Percentiles rank a stretch among this genome's conserved stretches.
Conservation (phyloP, 2,329 filamentous ascomycete genomes). For the Talaromyces albobiverticillius region DNA sequence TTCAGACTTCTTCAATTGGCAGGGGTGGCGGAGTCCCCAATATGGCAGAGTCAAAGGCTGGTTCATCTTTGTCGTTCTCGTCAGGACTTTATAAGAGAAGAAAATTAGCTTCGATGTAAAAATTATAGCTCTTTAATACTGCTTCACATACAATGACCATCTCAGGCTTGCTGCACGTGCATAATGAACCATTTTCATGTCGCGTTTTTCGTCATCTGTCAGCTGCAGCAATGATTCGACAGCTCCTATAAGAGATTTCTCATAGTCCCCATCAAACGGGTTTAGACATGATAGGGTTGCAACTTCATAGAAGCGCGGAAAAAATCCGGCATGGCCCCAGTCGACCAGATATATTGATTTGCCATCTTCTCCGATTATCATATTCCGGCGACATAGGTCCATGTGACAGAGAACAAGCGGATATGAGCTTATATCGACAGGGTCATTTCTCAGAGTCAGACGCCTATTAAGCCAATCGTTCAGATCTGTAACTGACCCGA, state of each 20-base stretch:
- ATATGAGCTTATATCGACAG: slow-evolving; percentile 20
- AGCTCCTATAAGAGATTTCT: slow-evolving; percentile 17
- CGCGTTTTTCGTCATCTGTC: slow-evolving; percentile 22
- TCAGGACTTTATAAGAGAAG: not conserved
- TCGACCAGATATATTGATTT: slow-evolving; percentile 23
- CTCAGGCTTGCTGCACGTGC: slow-evolving; percentile 17
- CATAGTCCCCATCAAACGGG: slow-evolving; percentile 19
- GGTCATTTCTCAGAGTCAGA: slow-evolving; percentile 17
- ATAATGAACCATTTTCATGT: slow-evolving; percentile 19
- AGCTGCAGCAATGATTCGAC: slow-evolving; percentile 15
- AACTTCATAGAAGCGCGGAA: slow-evolving; percentile 23
- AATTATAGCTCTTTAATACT: not conserved
- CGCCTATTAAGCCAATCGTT: slow-evolving; percentile 10
- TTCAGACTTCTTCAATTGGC: slow-evolving; percentile 1
- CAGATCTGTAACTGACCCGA: slow-evolving; percentile 11
- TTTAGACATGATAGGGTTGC: slow-evolving; percentile 18
- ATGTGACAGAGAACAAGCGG: slow-evolving; percentile 26
- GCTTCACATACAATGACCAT: slow-evolving; percentile 18
- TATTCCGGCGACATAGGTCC: slow-evolving; percentile 25
- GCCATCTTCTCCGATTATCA: slow-evolving; percentile 22
- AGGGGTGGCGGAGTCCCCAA: slow-evolving; percentile 5
- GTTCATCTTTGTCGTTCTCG: slow-evolving; percentile 2
- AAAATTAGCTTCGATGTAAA: slow-evolving; percentile 1
- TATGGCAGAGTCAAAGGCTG: slow-evolving; percentile 4
- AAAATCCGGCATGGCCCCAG: slow-evolving; percentile 24